Evolutionary conservation across 2,329 filamentous ascomycete species (phyloP).

Genomic region (Aspergillus brasiliensis): DNA sequence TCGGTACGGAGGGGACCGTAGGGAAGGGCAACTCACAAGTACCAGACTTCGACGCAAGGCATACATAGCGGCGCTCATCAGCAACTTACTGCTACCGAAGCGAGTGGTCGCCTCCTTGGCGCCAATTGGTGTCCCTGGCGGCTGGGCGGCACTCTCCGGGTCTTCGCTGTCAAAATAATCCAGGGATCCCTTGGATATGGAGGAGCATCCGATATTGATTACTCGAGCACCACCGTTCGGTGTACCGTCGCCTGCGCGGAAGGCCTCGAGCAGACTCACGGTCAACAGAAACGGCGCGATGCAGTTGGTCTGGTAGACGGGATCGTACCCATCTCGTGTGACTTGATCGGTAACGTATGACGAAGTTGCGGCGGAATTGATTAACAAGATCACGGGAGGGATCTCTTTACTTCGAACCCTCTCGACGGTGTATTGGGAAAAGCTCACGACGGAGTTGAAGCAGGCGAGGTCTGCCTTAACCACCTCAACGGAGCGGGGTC

Average conservation of each 20-base stretch:
- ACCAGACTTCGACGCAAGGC: constrained; percentile 39
- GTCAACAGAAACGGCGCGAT: constrained; percentile 41
- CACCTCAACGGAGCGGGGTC: constrained; percentile 38
- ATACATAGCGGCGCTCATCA: constrained; percentile 39
- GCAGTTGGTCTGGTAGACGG: constrained; percentile 42
- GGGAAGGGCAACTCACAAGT: constrained; percentile 27
- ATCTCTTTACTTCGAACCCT: constrained; percentile 37
- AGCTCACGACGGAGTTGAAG: constrained; percentile 35
- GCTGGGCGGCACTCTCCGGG: constrained; percentile 18
- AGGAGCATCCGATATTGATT: constrained; percentile 40
- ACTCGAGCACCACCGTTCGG: constrained; percentile 36
- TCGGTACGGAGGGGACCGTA: too few relatives aligned
- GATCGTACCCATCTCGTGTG: constrained; percentile 38
- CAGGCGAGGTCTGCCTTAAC: constrained; percentile 33
- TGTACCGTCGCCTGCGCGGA: constrained; percentile 36
- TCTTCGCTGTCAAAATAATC: constrained; percentile 35
- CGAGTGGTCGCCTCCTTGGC: constrained; percentile 33
- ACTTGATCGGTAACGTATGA: constrained; percentile 36
- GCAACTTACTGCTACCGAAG: constrained; percentile 39
- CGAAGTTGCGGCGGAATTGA: constrained; percentile 37
- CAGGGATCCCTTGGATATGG: constrained; percentile 33
- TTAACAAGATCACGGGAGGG: constrained; percentile 36
- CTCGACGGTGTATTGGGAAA: constrained; percentile 35
- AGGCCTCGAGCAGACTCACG: constrained; percentile 38
- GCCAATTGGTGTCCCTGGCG: constrained; percentile 29